phyloP scores from a whole-genome alignment of 2,329 filamentous ascomycete species.

The Sporothrix mexicana region DNA sequence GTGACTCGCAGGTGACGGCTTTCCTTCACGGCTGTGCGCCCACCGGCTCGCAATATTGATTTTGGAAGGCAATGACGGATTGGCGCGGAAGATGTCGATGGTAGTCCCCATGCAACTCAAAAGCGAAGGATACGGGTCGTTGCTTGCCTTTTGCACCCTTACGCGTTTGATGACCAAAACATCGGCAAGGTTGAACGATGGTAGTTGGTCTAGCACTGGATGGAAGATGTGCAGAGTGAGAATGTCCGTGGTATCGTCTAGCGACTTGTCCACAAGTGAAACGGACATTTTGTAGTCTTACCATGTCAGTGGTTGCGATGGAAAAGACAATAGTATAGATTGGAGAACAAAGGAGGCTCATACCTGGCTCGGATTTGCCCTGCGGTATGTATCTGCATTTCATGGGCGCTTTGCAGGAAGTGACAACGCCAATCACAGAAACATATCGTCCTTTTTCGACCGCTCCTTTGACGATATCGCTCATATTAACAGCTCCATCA shows the following conservation, averaged over 20 bases:
- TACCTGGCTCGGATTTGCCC: too few species aligned
- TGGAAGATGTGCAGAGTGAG: conserved; percentile 67
- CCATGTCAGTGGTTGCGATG: not conserved
- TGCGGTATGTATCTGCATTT: not conserved
- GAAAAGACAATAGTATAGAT: conserved; percentile 28
- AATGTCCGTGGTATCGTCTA: conserved; percentile 50
- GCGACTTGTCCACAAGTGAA: conserved; percentile 64
- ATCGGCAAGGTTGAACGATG: conserved; percentile 59
- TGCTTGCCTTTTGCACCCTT: conserved; percentile 53
- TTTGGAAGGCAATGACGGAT: conserved; percentile 49
- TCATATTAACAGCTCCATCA: not conserved
- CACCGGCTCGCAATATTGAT: not conserved
- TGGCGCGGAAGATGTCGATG: conserved; percentile 53
- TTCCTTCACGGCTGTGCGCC: too few species aligned
- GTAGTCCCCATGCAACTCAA: conserved; percentile 51
- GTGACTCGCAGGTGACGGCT: too few species aligned
- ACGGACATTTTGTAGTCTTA: conserved; percentile 67
- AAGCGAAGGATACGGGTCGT: conserved; percentile 48
- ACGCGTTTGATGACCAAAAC: conserved; percentile 66
- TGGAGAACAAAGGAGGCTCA: not conserved
- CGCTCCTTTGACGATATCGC: not conserved
- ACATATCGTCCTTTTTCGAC: not conserved
- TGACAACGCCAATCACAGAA: conserved; percentile 7
- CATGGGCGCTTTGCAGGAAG: not conserved
- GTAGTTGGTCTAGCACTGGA: conserved; percentile 53